These are phyloP conservation scores for Ophiostoma populinum DNA, from an alignment of 2,329 filamentous ascomycete genomes.

Conservation along the genomic window DNA sequence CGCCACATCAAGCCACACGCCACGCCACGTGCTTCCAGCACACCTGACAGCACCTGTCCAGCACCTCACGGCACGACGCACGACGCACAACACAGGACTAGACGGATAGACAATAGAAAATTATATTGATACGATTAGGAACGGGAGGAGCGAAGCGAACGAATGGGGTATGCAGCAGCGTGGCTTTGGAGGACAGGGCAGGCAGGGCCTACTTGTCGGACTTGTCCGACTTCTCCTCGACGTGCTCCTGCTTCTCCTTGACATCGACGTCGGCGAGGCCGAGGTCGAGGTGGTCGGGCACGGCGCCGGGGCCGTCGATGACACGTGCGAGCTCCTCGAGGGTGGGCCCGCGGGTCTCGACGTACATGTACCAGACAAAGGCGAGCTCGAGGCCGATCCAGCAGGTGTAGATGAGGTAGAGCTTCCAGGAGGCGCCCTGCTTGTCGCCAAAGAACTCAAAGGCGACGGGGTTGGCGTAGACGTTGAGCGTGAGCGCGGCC, in stretches of 20 bases:
- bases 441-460: conserved; percentile 9
- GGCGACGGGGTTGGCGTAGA: conserved; percentile 12
- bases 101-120: too few relatives aligned
- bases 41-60: too few relatives aligned
- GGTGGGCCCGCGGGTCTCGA: conserved; percentile 9
- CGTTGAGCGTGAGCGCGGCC: conserved; percentile 10
- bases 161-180: too few relatives aligned
- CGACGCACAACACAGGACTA: too few relatives aligned
- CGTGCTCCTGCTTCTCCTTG: neutral
- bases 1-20: too few relatives aligned
- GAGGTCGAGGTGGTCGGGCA: conserved; percentile 7
- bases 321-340: conserved; percentile 33
- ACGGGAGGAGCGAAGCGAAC: too few relatives aligned
- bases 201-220: neutral
- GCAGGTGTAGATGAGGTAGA: conserved; percentile 13
- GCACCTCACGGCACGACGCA: too few relatives aligned
- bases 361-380: conserved; percentile 15
- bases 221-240: neutral
- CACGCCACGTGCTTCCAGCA: too few relatives aligned
- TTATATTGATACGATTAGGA: too few relatives aligned
- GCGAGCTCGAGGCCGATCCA: conserved; percentile 7
- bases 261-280: conserved; percentile 1
- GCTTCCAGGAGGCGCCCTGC: conserved; percentile 10
- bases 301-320: conserved; percentile 13
- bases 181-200: too few relatives aligned